These are phyloP conservation scores for Ophiocordyceps robertsii DNA, from an alignment of 2,329 filamentous ascomycete genomes.

Conservation along the genomic window DNA sequence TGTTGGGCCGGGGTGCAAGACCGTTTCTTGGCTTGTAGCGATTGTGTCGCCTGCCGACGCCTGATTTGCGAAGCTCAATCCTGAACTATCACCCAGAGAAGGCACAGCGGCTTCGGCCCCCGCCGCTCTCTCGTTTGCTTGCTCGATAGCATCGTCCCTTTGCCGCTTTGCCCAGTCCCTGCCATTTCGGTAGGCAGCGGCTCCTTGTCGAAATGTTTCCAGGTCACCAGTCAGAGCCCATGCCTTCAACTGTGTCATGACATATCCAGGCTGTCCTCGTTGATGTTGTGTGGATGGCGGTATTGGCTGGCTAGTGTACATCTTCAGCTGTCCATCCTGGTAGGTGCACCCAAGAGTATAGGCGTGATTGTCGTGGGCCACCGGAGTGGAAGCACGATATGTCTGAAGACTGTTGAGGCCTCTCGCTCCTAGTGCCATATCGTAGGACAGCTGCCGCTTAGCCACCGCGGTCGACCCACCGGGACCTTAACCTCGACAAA, in stretches of 20 bases:
- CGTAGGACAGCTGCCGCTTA: slow-evolving; percentile 18
- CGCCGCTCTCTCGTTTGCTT: no score
- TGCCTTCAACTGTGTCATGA: background rate
- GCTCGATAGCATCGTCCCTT: no score
- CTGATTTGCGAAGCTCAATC: background rate
- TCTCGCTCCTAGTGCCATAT: slow-evolving; percentile 20
- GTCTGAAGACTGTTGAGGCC: slow-evolving; percentile 20
- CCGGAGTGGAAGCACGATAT: slow-evolving; percentile 5
- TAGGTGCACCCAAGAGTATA: slow-evolving; percentile 1
- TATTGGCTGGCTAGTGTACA: slow-evolving; percentile 3
- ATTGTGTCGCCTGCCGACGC: background rate
- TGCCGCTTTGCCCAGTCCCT: no score
- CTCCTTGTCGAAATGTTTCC: no score
- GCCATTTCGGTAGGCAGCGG: no score
- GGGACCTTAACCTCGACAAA: slow-evolving; percentile 24
- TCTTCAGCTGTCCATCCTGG: background rate
- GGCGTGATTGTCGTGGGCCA: slow-evolving; percentile 1
- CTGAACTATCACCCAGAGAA: background rate
- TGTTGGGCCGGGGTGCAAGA: background rate
- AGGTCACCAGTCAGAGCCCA: background rate
- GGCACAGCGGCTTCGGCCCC: background rate
- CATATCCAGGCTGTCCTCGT: background rate
- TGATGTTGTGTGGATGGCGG: background rate
- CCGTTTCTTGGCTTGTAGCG: background rate
- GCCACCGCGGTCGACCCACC: slow-evolving; percentile 13